A percentile compares a stretch with the other conserved stretches of the same genome.
Evolutionary conservation across 176 grass and related monocot genomes (phyloP).

Genomic region (Avena atlantica): DNA sequence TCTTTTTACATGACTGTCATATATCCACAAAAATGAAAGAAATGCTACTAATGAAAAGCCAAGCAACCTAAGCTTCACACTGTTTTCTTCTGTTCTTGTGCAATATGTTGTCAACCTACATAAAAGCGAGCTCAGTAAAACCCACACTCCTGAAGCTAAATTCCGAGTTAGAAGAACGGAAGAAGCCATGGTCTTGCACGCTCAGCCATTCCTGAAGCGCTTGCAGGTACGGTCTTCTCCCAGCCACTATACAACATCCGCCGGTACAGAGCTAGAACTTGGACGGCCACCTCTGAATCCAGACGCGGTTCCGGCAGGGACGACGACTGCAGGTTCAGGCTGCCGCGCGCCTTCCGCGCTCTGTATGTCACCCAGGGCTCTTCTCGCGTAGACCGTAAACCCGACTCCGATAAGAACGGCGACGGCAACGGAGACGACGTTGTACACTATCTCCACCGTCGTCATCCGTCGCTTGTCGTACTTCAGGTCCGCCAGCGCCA

Average conservation of each 20-base stretch:
- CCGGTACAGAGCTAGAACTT: constrained; percentile 39
- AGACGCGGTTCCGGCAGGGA: not conserved
- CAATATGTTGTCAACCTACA: constrained; percentile 13
- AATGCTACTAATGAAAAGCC: not conserved
- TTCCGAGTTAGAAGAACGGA: not conserved
- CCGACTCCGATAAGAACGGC: constrained; percentile 60
- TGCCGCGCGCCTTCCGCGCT: constrained; percentile 36
- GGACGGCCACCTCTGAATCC: constrained; percentile 48
- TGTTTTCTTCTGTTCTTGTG: not conserved
- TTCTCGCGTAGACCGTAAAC: constrained; percentile 81
- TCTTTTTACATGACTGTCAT: not conserved
- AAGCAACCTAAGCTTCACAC: not conserved
- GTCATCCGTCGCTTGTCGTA: constrained; percentile 78
- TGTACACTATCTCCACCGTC: constrained; percentile 84
- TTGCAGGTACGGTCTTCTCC: not conserved
- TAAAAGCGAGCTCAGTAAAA: not conserved
- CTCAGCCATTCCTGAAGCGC: not conserved
- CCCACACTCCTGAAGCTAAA: not conserved
- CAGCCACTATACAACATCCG: constrained; percentile 47
- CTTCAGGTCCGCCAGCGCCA: constrained; percentile 69
- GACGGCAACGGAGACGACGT: constrained; percentile 63
- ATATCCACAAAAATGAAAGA: not conserved
- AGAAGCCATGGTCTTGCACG: not conserved
- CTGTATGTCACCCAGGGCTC: constrained; percentile 58
- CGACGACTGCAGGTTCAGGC: not conserved